phyloP scores from a whole-genome alignment of 768 basidiomycete species.

The Cystofilobasidium bisporidii region DNA sequence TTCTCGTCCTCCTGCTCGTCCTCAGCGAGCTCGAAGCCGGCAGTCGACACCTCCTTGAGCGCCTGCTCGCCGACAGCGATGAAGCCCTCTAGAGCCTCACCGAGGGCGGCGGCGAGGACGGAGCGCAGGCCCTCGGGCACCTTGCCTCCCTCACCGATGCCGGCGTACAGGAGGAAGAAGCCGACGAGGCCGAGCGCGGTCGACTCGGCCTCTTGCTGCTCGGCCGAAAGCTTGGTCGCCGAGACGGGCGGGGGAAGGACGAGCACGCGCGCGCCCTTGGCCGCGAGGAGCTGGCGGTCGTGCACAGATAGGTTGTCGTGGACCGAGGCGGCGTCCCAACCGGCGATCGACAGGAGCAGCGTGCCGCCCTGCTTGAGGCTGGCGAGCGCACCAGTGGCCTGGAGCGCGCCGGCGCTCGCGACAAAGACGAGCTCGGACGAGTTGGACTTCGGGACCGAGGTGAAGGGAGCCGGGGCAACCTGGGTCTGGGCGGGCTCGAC shows the following conservation, averaged over 20 bases:
- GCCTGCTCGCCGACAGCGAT: conserved; percentile 50
- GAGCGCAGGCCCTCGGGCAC: conserved; percentile 42
- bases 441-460: conserved; percentile 26
- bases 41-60: conserved; percentile 54
- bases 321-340: conserved; percentile 69
- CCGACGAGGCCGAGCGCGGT: conserved; percentile 53
- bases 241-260: conserved; percentile 36
- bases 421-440: conserved; percentile 56
- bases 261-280: conserved; percentile 45
- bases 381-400: conserved; percentile 61
- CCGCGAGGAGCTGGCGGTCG: conserved; percentile 45
- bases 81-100: conserved; percentile 40
- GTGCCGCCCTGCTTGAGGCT: conserved; percentile 56
- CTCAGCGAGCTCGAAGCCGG: conserved; percentile 40
- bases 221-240: conserved; percentile 46
- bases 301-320: conserved; percentile 54
- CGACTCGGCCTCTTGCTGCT: conserved; percentile 52
- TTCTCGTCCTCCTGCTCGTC: conserved; percentile 37
- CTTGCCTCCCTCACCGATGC: conserved; percentile 30
- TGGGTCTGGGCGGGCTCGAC: conserved; percentile 35
- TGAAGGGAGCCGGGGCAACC: conserved; percentile 30
- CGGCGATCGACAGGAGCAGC: conserved; percentile 60
- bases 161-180: conserved; percentile 64
- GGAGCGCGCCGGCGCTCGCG: conserved; percentile 65
- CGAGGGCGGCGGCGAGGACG: conserved; percentile 45